These are phyloP conservation scores for Trifolium subterraneum DNA, from an alignment of 306 rosid genomes.

Conservation along the genomic window DNA sequence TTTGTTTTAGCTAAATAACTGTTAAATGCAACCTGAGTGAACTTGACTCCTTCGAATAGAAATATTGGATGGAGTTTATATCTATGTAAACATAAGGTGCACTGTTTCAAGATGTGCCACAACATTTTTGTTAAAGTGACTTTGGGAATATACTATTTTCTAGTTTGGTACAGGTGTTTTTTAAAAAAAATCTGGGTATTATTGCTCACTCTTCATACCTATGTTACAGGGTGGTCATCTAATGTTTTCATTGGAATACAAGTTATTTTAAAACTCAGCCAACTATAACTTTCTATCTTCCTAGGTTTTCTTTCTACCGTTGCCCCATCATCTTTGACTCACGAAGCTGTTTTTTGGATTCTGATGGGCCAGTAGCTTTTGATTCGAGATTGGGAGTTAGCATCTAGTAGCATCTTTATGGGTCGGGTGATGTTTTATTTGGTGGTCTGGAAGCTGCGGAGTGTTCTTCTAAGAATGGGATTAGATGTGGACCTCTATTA, in stretches of 20 bases:
- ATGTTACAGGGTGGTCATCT: neutral
- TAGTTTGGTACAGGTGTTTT: neutral
- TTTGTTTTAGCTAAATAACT: slow-evolving; percentile 14
- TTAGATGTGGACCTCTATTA: no score
- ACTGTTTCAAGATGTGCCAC: neutral
- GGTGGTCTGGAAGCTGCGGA: no score
- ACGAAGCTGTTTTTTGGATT: no score
- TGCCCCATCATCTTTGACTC: no score
- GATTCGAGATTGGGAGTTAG: no score
- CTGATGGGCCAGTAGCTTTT: no score
- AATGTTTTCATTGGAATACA: neutral
- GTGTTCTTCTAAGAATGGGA: no score
- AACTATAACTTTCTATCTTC: neutral
- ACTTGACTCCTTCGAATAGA: neutral
- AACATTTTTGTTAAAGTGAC: neutral
- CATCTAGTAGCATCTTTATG: no score
- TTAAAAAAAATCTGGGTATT: neutral
- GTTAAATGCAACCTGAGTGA: slow-evolving; percentile 11
- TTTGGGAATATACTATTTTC: neutral
- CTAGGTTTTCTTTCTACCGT: no score
- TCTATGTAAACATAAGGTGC: no score
- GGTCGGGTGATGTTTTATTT: no score
- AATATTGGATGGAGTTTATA: no score
- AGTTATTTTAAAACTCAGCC: neutral
- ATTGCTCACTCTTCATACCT: neutral